Evolutionary conservation across 2,329 filamentous ascomycete species (phyloP).

Genomic region (Dryadomyces quercus-mongolicae): DNA sequence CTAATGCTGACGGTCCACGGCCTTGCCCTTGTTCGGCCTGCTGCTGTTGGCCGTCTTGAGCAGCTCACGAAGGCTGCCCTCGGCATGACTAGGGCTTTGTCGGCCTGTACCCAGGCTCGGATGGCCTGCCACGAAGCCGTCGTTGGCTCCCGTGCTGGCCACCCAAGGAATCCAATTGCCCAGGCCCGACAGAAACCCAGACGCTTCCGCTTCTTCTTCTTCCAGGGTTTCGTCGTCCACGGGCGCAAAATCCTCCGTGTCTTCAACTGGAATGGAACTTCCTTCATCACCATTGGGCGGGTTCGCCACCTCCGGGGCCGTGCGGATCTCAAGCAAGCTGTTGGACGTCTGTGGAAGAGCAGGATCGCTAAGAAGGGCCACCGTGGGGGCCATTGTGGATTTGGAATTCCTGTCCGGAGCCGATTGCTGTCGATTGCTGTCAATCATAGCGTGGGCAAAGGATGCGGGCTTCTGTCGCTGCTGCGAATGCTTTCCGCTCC

Average conservation of each 20-base stretch:
- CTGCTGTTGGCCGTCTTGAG: conserved; percentile 25
- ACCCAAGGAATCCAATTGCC: conserved; percentile 35
- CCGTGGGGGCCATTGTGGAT: conserved; percentile 12
- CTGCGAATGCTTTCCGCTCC: not conserved
- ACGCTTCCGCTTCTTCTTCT: conserved; percentile 10
- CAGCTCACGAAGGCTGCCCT: conserved; percentile 42
- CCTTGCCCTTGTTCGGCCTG: conserved; percentile 15
- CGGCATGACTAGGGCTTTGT: conserved; percentile 29
- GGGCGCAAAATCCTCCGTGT: not conserved
- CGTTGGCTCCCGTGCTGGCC: not conserved
- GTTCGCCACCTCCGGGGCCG: not conserved
- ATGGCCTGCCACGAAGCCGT: not conserved
- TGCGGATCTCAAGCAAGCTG: conserved; percentile 31
- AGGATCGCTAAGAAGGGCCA: conserved; percentile 39
- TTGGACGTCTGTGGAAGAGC: conserved; percentile 45
- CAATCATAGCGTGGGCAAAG: conserved; percentile 34
- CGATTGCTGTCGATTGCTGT: conserved; percentile 23
- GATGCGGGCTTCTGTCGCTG: conserved; percentile 17
- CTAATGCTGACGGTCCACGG: conserved; percentile 6
- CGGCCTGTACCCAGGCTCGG: not conserved
- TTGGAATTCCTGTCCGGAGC: not conserved
- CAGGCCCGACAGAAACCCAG: conserved; percentile 24
- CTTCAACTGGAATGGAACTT: not conserved
- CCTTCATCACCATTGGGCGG: not conserved
- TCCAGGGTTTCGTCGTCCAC: conserved; percentile 4